Evolutionary conservation across 257 asterid species (phyloP).

Genomic region (Primulina huaijiensis): DNA sequence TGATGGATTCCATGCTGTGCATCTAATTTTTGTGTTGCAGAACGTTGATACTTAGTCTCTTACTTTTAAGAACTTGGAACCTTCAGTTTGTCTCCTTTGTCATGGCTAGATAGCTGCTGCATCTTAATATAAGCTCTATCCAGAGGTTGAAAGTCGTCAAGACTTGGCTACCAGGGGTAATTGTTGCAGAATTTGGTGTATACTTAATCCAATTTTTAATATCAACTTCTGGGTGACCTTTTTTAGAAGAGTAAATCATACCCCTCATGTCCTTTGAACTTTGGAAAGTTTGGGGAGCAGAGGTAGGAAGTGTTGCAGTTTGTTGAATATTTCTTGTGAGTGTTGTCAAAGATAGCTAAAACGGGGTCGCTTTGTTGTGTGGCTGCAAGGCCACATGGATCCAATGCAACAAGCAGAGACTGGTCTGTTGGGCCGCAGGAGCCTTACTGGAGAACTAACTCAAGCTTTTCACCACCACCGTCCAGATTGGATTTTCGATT

Average conservation of each 20-base stretch:
- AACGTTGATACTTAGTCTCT: conserved; percentile 12
- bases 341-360: conserved; percentile 72
- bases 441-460: conserved; percentile 92
- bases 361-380: conserved; percentile 99
- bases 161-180: neutral
- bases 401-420: conserved; percentile 78
- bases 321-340: conserved; percentile 29
- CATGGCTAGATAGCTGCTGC: conserved; percentile 11
- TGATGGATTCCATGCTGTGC: neutral
- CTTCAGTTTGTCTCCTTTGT: conserved; percentile 14
- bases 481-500: conserved; percentile 82
- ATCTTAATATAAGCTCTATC: neutral
- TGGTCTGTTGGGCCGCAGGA: conserved; percentile 96
- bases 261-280: conserved; percentile 16
- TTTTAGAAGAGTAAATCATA: conserved; percentile 24
- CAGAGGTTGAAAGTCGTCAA: neutral
- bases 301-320: conserved; percentile 12
- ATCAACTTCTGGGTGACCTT: conserved; percentile 2
- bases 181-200: neutral
- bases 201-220: conserved; percentile 5
- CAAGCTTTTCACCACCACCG: conserved; percentile 95
- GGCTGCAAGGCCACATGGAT: conserved; percentile 99
- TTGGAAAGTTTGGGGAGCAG: conserved; percentile 30
- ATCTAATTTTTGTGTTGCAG: conserved; percentile 11
- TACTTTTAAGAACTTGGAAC: neutral